Conservation (phyloP, 2,329 filamentous ascomycete species). For the Xylaria sp. region DNA sequence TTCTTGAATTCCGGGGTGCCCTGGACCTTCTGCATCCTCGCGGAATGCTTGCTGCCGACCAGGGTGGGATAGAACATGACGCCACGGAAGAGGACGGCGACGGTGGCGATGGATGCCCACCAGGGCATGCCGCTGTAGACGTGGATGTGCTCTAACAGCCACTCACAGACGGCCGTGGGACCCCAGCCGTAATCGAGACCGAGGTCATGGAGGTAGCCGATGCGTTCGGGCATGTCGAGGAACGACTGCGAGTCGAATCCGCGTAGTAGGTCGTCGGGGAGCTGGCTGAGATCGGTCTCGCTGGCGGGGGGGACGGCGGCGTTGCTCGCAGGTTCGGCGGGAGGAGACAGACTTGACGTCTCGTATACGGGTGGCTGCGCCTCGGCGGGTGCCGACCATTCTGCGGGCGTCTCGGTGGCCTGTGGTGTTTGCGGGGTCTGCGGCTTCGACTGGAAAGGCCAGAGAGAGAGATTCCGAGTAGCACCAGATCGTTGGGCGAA, state of each 20-base stretch:
- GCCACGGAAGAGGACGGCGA: slow-evolving; percentile 72
- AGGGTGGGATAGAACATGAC: slow-evolving; percentile 74
- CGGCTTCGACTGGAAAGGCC: slow-evolving; percentile 47
- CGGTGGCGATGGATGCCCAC: slow-evolving; percentile 78
- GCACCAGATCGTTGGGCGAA: slow-evolving; percentile 48
- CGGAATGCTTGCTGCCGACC: slow-evolving; percentile 67
- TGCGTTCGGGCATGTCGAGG: slow-evolving; percentile 73
- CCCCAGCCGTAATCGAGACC: slow-evolving; percentile 91
- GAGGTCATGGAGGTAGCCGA: slow-evolving; percentile 84
- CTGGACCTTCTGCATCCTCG: slow-evolving; percentile 68
- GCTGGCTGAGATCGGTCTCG: slow-evolving; percentile 41
- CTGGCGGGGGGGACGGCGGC: slow-evolving; percentile 22
- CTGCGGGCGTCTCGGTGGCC: slow-evolving; percentile 25
- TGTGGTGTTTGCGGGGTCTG: slow-evolving; percentile 20
- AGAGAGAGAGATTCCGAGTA: slow-evolving; percentile 48
- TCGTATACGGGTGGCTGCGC: slow-evolving; percentile 22
- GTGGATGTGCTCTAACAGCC: slow-evolving; percentile 83
- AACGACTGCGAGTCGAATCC: slow-evolving; percentile 46
- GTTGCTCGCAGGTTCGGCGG: slow-evolving; percentile 4
- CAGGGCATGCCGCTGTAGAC: slow-evolving; percentile 80
- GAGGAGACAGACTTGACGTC: not conserved
- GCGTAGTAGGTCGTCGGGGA: slow-evolving; percentile 32
- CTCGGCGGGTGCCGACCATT: slow-evolving; percentile 35
- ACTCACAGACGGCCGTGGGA: slow-evolving; percentile 78
- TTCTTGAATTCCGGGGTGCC: slow-evolving; percentile 65